Conservation (phyloP, 1,284 basidiomycete genomes). For the Papiliotrema flavescens region DNA sequence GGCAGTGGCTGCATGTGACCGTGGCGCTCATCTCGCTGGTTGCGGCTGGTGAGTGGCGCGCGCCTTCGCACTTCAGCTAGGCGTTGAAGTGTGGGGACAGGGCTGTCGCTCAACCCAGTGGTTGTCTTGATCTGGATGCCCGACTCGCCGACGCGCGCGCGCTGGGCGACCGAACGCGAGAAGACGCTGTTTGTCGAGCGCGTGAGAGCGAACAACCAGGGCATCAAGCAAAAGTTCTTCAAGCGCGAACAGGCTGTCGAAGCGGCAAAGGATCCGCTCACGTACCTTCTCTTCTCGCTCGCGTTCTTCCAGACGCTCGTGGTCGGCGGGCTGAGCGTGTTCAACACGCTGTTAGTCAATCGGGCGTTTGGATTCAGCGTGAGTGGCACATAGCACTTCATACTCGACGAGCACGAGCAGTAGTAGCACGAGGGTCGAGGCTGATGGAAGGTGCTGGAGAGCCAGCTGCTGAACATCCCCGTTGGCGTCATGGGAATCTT, state of each 20-base stretch:
- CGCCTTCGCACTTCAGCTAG: too few relatives aligned
- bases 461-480: slow-evolving; percentile 25
- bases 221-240: slow-evolving; percentile 30
- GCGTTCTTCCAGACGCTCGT: slow-evolving; percentile 27
- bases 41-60: slow-evolving; percentile 11
- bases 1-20: slow-evolving; percentile 33
- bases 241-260: slow-evolving; percentile 27
- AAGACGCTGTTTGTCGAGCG: slow-evolving; percentile 32
- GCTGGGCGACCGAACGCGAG: slow-evolving; percentile 27
- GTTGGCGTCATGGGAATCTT: slow-evolving; percentile 13
- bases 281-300: slow-evolving; percentile 27
- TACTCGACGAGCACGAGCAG: background rate
- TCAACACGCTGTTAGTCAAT: slow-evolving; percentile 18
- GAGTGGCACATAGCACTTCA: background rate
- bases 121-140: slow-evolving; percentile 27
- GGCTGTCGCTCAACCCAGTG: too few relatives aligned
- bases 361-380: slow-evolving; percentile 22
- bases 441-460: background rate
- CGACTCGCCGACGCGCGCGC: slow-evolving; percentile 28
- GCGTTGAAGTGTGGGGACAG: too few relatives aligned
- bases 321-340: slow-evolving; percentile 28
- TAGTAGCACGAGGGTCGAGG: too few relatives aligned
- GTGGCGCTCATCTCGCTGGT: slow-evolving; percentile 21
- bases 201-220: slow-evolving; percentile 37
- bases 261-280: slow-evolving; percentile 27